Evolutionary conservation across 345 rosid genomes (phyloP), one percentile per base, ranked within the genome.

Genomic region (Isatis tinctoria): DNA sequence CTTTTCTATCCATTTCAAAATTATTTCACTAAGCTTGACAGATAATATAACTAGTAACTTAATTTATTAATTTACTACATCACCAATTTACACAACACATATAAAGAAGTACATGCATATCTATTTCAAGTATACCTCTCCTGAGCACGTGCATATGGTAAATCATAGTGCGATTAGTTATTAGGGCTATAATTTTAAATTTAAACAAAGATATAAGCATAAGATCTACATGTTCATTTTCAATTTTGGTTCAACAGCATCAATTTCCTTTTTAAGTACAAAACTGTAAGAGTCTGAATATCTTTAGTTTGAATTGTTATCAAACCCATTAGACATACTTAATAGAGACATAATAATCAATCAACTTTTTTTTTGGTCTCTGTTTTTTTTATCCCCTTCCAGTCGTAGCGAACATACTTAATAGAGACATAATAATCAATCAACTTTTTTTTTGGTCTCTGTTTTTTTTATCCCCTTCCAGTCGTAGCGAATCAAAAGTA

Each of bases 341-440:
- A 44, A 53, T 20, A 73, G 56, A 63, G 76, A 72, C 77, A 72
- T 26, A 52, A 56, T 65, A 33, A 74, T 57, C 51, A 54, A 57
- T 56, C 4, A 35, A 56, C 39, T 27, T 62, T 52, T 49, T 49
- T 35, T 24, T 22, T 6, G 1, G 11, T 8, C 27, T 32, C 41
- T 58, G 27, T 16, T 33, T 30, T 13, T 63, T 20, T 10, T n/a
- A n/a, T 6, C 16, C 0, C 7, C 57, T 51, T 51, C 32, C 6
- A 11, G 57, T 51, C 57, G 57, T n/a, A n/a, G n/a, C n/a, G n/a
- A n/a, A 51, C 65, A 66, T 4, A 45, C 72, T 65, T 47, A 44
- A 53, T 20, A 73, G 56, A 63, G 76, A 72, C 77, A 72, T 26
- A 52, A 56, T 65, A 33, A 74, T 57, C 51, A 54, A 57, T 56